Evolutionary conservation across 768 basidiomycete genomes (phyloP), one percentile per base, ranked within the genome.

Genomic region (Suillus subluteus): DNA sequence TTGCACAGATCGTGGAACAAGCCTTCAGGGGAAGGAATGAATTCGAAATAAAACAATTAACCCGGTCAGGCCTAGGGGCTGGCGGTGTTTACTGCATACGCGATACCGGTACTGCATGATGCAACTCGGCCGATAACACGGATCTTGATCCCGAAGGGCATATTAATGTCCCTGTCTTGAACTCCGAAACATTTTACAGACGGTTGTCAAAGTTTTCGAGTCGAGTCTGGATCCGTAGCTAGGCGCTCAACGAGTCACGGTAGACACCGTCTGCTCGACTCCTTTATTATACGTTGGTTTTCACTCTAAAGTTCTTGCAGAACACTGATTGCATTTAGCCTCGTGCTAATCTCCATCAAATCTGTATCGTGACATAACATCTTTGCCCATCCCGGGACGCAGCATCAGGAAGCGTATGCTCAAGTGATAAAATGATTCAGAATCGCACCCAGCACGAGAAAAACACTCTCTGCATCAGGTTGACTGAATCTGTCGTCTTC

Each of bases 401-500:
- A 21, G 26, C 41, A 61, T 41, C 58, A 30, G 40, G 23, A 18
- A 61, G 26, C 11, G 18, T 13, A n/a, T 61, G 32, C 6, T 30
- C 62, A 63, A n/a, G n/a, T 44, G 37, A 8, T 12, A 62, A 15
- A 6, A 56, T 56, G 50, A 32, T 62, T 35, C 44, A 46, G 58
- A 59, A 26, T 41, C 15, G 15, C 9, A 61, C 6, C 26, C 26
- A 41, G 58, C 21, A 63, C 16, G 65, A 65, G 41, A 85, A 82
- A 55, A 86, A 83, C 69, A 75, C 80, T 7, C 79, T 89, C 23
- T 71, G 73, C 30, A 87, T 94, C 62, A 80, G 86, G 32, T 83
- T 94, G 67, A 87, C 91, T 0, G 92, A 94, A 73, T 88, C 91
- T 11, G 86, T 91, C 62, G 86, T 91, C 58, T 94, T 91, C 75